A percentile compares a stretch with the other conserved stretches of the same genome.
These are phyloP conservation scores for Diaporthe sp. DNA, from an alignment of 2,329 filamentous ascomycete species.

Conservation along the genomic window DNA sequence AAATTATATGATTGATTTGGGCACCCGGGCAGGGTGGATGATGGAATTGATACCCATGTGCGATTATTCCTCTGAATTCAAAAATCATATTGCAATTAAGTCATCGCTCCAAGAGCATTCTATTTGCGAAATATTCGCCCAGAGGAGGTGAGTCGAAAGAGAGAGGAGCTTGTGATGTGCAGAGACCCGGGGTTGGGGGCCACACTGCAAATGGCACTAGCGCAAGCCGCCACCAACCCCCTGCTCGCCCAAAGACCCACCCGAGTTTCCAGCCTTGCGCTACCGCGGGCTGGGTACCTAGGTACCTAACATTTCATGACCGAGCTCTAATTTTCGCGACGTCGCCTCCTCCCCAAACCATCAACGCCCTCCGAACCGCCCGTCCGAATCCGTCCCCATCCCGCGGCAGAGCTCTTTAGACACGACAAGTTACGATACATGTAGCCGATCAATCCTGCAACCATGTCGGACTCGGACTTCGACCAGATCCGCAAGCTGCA, in stretches of 20 bases:
- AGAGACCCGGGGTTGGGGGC: not conserved
- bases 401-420: not conserved
- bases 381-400: not conserved
- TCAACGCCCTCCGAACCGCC: not conserved
- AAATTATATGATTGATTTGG: not conserved
- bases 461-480: slow-evolving; percentile 85
- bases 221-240: slow-evolving; percentile 6
- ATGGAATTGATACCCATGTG: slow-evolving; percentile 13
- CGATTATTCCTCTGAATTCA: not conserved
- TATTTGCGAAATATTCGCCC: not conserved
- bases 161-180: not conserved
- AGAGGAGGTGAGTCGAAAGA: not conserved
- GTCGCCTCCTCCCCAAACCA: slow-evolving; percentile 11
- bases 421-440: slow-evolving; percentile 35
- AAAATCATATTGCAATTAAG: not conserved
- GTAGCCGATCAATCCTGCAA: slow-evolving; percentile 49
- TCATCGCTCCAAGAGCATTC: not conserved
- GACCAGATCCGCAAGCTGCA: slow-evolving; percentile 89
- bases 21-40: not conserved
- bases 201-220: not conserved
- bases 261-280: slow-evolving; percentile 17
- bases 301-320: slow-evolving; percentile 35
- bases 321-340: slow-evolving; percentile 30
- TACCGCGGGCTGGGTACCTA: slow-evolving; percentile 9
- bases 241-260: slow-evolving; percentile 8